These are phyloP conservation scores for Polygonum maritimum DNA, from an alignment of 148 eudicot genomes.

Conservation along the genomic window DNA sequence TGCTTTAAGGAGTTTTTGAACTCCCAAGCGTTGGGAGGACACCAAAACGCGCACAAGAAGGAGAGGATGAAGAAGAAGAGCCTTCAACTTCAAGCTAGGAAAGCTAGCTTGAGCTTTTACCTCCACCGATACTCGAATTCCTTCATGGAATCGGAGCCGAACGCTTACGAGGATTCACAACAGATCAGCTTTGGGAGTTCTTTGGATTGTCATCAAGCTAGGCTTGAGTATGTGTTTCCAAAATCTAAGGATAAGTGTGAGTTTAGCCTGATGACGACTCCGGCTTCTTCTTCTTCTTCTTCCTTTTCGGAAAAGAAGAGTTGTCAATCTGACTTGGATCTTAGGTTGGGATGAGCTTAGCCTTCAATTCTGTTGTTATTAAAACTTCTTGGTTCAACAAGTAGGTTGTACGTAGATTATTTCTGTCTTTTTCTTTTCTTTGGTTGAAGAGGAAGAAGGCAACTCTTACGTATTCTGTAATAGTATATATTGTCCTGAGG, in stretches of 20 bases:
- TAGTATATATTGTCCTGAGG: neutral
- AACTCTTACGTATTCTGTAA: neutral
- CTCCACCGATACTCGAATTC: constrained; percentile 33
- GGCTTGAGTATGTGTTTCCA: neutral
- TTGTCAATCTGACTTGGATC: constrained; percentile 7
- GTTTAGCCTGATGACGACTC: neutral
- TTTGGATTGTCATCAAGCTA: constrained; percentile 15
- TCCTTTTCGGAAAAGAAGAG: neutral
- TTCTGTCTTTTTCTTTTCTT: neutral
- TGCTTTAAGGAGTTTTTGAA: constrained; percentile 65
- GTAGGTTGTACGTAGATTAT: neutral
- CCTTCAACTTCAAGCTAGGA: constrained; percentile 73
- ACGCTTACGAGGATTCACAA: constrained; percentile 26
- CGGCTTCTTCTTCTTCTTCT: neutral
- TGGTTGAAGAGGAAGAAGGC: neutral
- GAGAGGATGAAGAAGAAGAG: constrained; percentile 80
- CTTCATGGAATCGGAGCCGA: constrained; percentile 12
- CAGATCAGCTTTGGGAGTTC: constrained; percentile 48
- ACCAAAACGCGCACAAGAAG: constrained; percentile 90
- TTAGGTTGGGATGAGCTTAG: constrained; percentile 1
- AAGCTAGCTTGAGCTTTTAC: constrained; percentile 56
- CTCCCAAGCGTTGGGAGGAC: constrained; percentile 92
- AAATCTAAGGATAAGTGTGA: neutral
- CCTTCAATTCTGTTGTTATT: neutral
- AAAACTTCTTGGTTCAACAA: neutral